Base-by-base conservation (phyloP, 2,329 filamentous ascomycete genomes). In the Dryadomyces quercivorus region DNA sequence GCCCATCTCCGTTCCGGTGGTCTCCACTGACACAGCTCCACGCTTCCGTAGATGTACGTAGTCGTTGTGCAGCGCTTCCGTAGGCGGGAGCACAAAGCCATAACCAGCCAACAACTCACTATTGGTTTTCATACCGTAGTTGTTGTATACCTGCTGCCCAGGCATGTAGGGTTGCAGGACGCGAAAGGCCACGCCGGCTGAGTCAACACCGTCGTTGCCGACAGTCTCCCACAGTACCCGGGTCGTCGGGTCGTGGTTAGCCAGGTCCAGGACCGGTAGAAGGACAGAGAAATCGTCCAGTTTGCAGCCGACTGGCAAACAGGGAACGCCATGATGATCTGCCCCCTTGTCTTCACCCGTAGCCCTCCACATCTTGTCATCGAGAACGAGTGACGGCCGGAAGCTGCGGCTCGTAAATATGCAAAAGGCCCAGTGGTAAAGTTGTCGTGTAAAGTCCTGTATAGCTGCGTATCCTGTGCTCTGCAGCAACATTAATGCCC, bases 71-170 rank as follows among this genome's bases (percentile, higher is more conserved):
- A 81, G 66, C 5, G 62, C 64, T 0, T 67, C 64, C 0, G 70
- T 71, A 53, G 73, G 68, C 1, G 75, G 72, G 0, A 84, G 63
- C 58, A 78, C 72, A 62, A 85, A 85, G 2, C 81, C 80, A 61
- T 85, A 85, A 0, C 76, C 81, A 2, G 85, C 68, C 1, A 85
- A 71, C 22, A 85, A 69, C 68, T 88, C 84, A 56, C 83, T 84
- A 61, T 89, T 90, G 7, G 84, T 86, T 66, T 88, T 86, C 62
- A 71, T 66, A 34, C 85, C 85, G 63, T 90, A 90, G 65, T 87
- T 88, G 69, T 88, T 87, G 62, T 75, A 83, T 22, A 82, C 66
- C 59, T 82, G 78, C 34, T 78, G 66, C 0, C 82, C 80, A 0
- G 78, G 67, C 5, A 59, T 50, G 60, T 82, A 75, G 1, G 60